phyloP scores from a whole-genome alignment of 305 asterid species.

The Coffea humblotiana region DNA sequence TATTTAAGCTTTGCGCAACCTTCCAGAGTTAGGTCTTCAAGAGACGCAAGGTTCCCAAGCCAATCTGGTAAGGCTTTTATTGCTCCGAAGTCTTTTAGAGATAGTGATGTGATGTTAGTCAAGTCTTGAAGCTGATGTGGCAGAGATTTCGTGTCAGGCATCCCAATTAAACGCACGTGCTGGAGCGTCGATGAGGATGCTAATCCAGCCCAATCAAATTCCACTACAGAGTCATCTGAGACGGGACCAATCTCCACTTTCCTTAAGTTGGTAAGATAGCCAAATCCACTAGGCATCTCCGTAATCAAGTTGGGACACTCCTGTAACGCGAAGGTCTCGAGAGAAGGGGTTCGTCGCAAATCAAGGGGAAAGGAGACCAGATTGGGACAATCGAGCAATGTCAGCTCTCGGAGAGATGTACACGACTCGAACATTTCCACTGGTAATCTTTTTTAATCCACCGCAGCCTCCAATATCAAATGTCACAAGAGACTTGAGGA shows the following conservation, averaged over 20 bases:
- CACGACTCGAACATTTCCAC: not conserved
- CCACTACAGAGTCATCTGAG: not conserved
- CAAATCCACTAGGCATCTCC: not conserved
- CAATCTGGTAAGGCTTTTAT: slow-evolving; percentile 19
- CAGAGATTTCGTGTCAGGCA: not conserved
- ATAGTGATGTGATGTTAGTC: not conserved
- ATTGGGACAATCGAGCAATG: not conserved
- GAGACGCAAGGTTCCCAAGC: slow-evolving; percentile 24
- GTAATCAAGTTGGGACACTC: not conserved
- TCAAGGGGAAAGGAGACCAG: not conserved
- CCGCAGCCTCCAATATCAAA: not conserved
- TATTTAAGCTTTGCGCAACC: too few species aligned
- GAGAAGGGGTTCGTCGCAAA: slow-evolving; percentile 2
- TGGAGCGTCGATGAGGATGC: slow-evolving; percentile 12
- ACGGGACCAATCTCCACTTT: not conserved
- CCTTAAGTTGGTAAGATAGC: too few species aligned
- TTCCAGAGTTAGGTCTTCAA: not conserved
- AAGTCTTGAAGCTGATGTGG: slow-evolving; percentile 20
- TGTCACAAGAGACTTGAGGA: not conserved
- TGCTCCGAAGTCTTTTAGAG: not conserved
- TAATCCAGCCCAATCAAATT: not conserved
- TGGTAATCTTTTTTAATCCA: not conserved
- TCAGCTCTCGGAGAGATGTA: not conserved
- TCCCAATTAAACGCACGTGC: not conserved
- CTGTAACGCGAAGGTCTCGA: accelerated